A percentile compares a stretch with the other conserved stretches of the same genome.
Evolutionary conservation across 164 flowering plant species (phyloP).

Genomic region (Berberis vulgaris): DNA sequence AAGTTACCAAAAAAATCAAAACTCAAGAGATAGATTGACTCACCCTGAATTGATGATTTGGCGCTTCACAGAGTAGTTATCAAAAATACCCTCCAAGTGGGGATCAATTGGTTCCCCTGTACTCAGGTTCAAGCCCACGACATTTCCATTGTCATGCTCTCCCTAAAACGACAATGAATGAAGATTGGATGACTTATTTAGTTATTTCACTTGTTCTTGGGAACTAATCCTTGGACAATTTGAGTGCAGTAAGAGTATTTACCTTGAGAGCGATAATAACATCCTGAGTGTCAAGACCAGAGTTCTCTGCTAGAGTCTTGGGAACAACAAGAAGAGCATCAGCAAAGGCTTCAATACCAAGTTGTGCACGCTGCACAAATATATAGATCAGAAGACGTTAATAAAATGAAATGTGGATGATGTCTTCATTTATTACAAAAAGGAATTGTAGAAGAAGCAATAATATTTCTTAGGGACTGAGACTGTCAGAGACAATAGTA

Average conservation of each 20-base stretch:
- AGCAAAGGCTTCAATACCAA: constrained; percentile 97
- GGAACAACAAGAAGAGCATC: constrained; percentile 97
- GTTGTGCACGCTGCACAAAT: constrained; percentile 81
- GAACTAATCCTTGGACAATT: no score
- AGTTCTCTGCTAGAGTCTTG: constrained; percentile 92
- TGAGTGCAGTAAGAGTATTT: constrained; percentile 6
- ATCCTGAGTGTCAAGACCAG: constrained; percentile 98
- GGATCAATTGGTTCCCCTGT: constrained; percentile 95
- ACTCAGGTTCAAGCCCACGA: constrained; percentile 81
- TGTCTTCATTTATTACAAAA: no score
- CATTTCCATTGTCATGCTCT: constrained; percentile 87
- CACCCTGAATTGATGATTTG: constrained; percentile 96
- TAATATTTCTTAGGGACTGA: no score
- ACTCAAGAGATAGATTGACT: constrained; percentile 1
- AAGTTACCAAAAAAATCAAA: no score
- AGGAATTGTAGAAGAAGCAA: no score
- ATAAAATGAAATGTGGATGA: background rate
- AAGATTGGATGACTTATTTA: background rate
- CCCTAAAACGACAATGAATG: constrained; percentile 33
- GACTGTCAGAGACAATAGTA: background rate
- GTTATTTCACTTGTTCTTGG: no score
- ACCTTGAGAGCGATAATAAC: constrained; percentile 82
- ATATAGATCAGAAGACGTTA: background rate
- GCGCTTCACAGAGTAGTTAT: constrained; percentile 94
- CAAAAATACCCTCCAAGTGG: constrained; percentile 95